Evolutionary conservation across 345 rosid species (phyloP).

Genomic region (Eucalyptus guilfoylei): DNA sequence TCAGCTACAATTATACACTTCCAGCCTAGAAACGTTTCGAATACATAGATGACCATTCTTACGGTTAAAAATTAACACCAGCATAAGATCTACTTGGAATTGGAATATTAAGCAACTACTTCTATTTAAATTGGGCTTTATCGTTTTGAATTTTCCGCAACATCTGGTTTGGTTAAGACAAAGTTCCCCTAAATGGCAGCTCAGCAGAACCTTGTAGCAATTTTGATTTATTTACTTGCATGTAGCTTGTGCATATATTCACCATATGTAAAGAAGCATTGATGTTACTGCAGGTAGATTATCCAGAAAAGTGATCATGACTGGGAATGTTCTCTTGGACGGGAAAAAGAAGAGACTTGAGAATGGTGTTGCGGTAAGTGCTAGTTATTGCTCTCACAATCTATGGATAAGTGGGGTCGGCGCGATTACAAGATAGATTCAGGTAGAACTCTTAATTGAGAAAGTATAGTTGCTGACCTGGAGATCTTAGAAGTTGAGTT

Average conservation of each 20-base stretch:
- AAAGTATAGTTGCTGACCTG: background rate
- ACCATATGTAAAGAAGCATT: background rate
- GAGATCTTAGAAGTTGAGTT: background rate
- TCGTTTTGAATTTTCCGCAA: background rate
- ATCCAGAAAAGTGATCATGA: constrained; percentile 84
- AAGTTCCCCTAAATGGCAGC: background rate
- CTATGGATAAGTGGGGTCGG: background rate
- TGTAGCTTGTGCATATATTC: background rate
- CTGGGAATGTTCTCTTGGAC: constrained; percentile 82
- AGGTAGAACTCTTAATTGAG: background rate
- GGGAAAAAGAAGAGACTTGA: constrained; percentile 69
- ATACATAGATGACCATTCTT: background rate
- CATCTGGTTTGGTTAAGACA: background rate
- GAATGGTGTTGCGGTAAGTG: constrained; percentile 60
- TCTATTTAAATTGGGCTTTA: background rate
- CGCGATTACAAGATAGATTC: background rate
- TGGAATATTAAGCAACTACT: background rate
- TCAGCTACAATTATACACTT: background rate
- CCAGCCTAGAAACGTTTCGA: background rate
- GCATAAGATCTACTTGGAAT: background rate
- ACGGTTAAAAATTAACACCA: background rate
- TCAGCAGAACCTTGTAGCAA: background rate
- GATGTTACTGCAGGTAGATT: constrained; percentile 60
- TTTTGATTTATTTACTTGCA: background rate
- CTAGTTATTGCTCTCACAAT: background rate